phyloP scores from a whole-genome alignment of 2,329 filamentous ascomycete genomes.

The Zymoseptoria passerinii region DNA sequence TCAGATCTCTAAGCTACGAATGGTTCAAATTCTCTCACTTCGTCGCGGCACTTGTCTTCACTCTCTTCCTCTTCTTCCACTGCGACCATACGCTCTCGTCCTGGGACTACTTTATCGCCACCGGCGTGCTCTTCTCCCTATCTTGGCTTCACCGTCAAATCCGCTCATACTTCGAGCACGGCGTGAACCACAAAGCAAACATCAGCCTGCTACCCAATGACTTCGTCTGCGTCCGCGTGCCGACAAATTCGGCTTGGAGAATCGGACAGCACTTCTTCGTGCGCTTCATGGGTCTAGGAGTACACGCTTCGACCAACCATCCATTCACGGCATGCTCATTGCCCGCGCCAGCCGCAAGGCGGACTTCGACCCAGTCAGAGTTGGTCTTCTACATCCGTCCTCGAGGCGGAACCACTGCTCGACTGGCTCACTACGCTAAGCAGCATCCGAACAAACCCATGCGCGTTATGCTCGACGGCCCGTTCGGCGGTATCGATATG shows the following conservation, averaged over 20 bases:
- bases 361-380: slow-evolving; percentile 25
- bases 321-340: slow-evolving; percentile 51
- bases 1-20: slow-evolving; percentile 51
- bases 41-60: slow-evolving; percentile 45
- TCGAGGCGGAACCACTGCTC: slow-evolving; percentile 43
- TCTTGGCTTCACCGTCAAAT: slow-evolving; percentile 41
- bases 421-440: slow-evolving; percentile 31
- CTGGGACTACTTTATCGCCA: slow-evolving; percentile 52
- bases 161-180: slow-evolving; percentile 44
- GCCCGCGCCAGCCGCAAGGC: slow-evolving; percentile 22
- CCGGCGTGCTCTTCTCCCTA: slow-evolving; percentile 44
- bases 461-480: slow-evolving; percentile 49
- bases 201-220: slow-evolving; percentile 35
- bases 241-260: slow-evolving; percentile 39
- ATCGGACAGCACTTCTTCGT: slow-evolving; percentile 50
- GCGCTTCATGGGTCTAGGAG: slow-evolving; percentile 41
- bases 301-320: slow-evolving; percentile 41
- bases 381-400: slow-evolving; percentile 48
- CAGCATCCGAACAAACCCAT: slow-evolving; percentile 31
- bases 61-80: slow-evolving; percentile 54
- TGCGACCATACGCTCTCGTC: slow-evolving; percentile 49
- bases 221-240: slow-evolving; percentile 38
- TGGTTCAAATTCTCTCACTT: slow-evolving; percentile 54
- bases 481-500: slow-evolving; percentile 47
- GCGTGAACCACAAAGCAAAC: slow-evolving; percentile 38